phyloP scores from a whole-genome alignment of 371 early-diverging fungal species.

The Mortierella sp. region DNA sequence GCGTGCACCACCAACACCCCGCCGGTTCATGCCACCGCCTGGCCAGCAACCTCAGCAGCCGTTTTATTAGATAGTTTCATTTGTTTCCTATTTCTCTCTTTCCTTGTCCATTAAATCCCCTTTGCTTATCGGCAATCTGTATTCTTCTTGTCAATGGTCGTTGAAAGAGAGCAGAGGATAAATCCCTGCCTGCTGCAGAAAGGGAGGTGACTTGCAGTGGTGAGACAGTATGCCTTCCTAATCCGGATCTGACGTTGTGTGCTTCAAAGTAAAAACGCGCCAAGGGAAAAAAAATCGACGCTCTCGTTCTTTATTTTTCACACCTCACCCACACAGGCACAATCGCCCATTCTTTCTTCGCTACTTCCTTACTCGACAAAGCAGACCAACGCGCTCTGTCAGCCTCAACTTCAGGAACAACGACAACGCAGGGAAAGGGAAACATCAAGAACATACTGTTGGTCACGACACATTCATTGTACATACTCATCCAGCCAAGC shows the following conservation, averaged over 20 bases:
- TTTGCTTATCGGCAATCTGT: neutral
- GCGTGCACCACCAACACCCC: slow-evolving; percentile 57
- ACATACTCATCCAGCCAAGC: neutral
- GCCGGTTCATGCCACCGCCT: slow-evolving; percentile 56
- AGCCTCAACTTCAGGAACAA: neutral
- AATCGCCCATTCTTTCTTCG: neutral
- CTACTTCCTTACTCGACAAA: neutral
- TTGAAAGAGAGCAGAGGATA: neutral
- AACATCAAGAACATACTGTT: neutral
- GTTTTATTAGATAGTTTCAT: slow-evolving; percentile 20
- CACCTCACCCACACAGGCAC: neutral
- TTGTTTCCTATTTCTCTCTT: neutral
- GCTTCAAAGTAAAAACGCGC: neutral
- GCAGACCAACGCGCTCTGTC: neutral
- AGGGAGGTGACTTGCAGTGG: neutral
- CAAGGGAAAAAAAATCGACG: neutral
- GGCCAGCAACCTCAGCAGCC: slow-evolving; percentile 49
- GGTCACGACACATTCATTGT: neutral
- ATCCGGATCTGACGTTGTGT: slow-evolving; percentile 2
- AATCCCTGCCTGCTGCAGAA: neutral
- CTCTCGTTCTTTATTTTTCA: neutral
- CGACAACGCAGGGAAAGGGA: neutral
- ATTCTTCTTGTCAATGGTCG: neutral
- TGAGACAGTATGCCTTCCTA: neutral
- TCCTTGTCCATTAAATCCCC: neutral